phyloP scores from a whole-genome alignment of 129 eudicot genomes.

The Flaveria linearis region DNA sequence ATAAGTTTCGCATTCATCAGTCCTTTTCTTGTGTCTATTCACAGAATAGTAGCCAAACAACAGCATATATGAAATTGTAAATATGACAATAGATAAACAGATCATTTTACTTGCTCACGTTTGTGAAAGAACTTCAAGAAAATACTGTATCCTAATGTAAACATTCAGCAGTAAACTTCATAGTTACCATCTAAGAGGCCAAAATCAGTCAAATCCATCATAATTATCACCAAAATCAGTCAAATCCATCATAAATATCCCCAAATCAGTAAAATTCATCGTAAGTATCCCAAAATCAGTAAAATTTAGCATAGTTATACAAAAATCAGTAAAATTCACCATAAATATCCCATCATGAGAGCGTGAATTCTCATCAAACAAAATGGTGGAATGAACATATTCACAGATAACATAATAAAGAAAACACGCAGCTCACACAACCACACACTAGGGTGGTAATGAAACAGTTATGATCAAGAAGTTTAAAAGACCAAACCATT shows the following conservation, averaged over 20 bases:
- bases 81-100: neutral
- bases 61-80: neutral
- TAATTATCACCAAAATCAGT: no score
- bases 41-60: neutral
- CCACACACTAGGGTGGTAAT: conserved; percentile 4
- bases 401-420: conserved; percentile 1
- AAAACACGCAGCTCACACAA: conserved; percentile 3
- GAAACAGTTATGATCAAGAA: conserved; percentile 4
- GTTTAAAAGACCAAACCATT: neutral
- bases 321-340: conserved; percentile 15
- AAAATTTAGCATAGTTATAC: neutral
- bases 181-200: no score
- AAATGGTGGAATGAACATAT: no score
- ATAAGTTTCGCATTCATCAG: neutral
- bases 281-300: neutral
- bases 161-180: neutral
- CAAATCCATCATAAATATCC: no score
- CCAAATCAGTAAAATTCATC: neutral
- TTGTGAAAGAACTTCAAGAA: conserved; percentile 12
- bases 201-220: no score
- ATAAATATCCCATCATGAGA: neutral
- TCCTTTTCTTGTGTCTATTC: neutral
- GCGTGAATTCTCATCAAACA: neutral
- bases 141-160: neutral
- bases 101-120: neutral